Evolutionary conservation across 768 basidiomycete species (phyloP), one percentile per base, ranked within the genome.

Genomic region (Termitomyces sp.): DNA sequence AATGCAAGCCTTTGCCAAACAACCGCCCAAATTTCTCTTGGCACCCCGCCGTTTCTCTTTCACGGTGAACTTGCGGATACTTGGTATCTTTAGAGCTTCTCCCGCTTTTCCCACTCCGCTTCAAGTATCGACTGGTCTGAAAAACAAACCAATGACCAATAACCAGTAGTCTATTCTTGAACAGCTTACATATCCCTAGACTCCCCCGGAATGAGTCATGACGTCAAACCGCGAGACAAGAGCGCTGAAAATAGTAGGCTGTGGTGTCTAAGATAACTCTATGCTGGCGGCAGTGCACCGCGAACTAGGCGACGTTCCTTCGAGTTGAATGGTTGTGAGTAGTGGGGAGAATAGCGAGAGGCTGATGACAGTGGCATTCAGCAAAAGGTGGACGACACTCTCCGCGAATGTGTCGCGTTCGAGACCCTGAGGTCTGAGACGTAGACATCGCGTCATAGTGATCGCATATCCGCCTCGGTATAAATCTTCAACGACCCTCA

Each of bases 181-280:
- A 29, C 57, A 58, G 48, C 42, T 42, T 45, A 49, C 60, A 51
- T 47, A 46, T 53, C 41, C 31, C 21, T 43, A 53, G 51, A 53
- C 51, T 23, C 5, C 21, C 16, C 52, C 41, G 12, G 32, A n/a
- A n/a, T n/a, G n/a, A n/a, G n/a, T n/a, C n/a, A 53, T 53, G 52
- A 53, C 52, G 52, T 53, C 52, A 53, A 42, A 53, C 38, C 19
- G 52, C 52, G 52, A 53, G 42, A 53, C 52, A 50, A 40, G 37
- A 40, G 49, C 17, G 7, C 31, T 47, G 32, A 7, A 48, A 34
- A 49, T 35, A 23, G 31, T 10, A 23, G 29, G 52, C 12, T 42
- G 21, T 23, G 11, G 6, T 53, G 51, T 53, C 19, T 42, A 34
- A 53, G 41, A 53, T 53, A 23, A 16, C 17, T 44, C 42, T 11